Evolutionary conservation across 2,329 filamentous ascomycete species (phyloP), one percentile per base, ranked within the genome.

Genomic region (Fusarium odoratissimum): DNA sequence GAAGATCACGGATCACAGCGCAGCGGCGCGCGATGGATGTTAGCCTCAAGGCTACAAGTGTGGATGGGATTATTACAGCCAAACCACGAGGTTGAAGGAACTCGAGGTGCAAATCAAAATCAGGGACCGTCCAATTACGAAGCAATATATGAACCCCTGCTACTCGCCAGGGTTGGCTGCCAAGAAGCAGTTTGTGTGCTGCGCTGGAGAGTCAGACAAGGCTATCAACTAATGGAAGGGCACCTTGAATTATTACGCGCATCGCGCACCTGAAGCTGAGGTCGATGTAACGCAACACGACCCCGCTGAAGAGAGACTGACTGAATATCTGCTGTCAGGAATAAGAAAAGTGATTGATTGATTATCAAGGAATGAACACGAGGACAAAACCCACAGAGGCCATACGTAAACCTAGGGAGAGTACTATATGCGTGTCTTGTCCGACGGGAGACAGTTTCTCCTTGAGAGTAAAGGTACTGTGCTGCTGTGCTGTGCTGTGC

Each of bases 221-320:
- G 61, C 57, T 51, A 44, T 40, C 56, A 62, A 44, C 45, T 52
- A 54, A 64, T 38, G 40, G 46, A 59, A 30, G 42, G 21, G 37
- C 44, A 65, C 33, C 17, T 33, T 41, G 35, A 51, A 42, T 46
- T 69, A 69, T 69, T 69, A 64, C 64, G 52, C 54, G 63, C 54
- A 64, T 56, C 57, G 67, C 64, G 73, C 68, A 77, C 75, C 75
- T 77, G 75, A 77, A 77, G 75, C 75, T 77, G 75, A 77, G 56
- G 75, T 77, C 40, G 71, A 76, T 77, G 75, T 72, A 77, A 77
- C 75, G 60, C 68, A 63, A 74, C 64, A 69, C 21, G 59, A 69
- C 67, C 71, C 75, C 73, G 73, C 64, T 58, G 28, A 67, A 68
- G 54, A 59, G 60, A 57, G 35, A 54, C 33, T 35, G 31, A 51